Conservation (phyloP, 139 green algal species). For the Micromonas pusilla region DNA sequence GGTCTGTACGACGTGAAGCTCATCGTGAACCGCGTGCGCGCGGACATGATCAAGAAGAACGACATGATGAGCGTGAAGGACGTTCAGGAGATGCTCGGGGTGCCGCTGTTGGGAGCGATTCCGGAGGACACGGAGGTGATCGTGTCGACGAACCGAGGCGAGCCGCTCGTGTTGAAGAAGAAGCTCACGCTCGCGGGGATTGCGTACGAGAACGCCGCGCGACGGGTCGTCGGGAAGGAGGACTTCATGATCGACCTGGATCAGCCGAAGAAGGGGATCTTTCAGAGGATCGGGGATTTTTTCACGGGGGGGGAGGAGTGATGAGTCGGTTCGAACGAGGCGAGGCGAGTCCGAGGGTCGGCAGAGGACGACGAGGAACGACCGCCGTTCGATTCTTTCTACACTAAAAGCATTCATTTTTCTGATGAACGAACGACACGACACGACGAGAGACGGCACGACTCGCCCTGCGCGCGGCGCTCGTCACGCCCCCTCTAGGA, state of each 20-base stretch:
- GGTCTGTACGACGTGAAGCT: conserved; percentile 80
- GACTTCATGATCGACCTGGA: conserved; percentile 66
- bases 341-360: too few species aligned
- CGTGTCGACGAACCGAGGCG: conserved; percentile 77
- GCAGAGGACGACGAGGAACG: too few species aligned
- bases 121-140: conserved; percentile 78
- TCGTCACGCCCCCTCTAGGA: background rate
- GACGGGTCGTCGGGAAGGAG: conserved; percentile 66
- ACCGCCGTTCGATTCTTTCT: background rate
- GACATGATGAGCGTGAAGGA: conserved; percentile 89
- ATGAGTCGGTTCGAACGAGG: too few species aligned
- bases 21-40: conserved; percentile 78
- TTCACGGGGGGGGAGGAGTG: conserved; percentile 21
- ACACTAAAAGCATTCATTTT: too few species aligned
- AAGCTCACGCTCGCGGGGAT: conserved; percentile 77
- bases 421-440: too few species aligned
- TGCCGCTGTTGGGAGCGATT: conserved; percentile 66
- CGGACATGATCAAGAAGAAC: conserved; percentile 81
- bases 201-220: conserved; percentile 75
- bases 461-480: too few species aligned
- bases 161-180: conserved; percentile 82
- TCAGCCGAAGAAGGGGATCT: conserved; percentile 57
- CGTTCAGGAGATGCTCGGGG: conserved; percentile 83
- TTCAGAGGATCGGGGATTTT: conserved; percentile 57
- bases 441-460: too few species aligned